phyloP scores from a whole-genome alignment of 2,329 filamentous ascomycete species.

The Aspergillus sp. region DNA sequence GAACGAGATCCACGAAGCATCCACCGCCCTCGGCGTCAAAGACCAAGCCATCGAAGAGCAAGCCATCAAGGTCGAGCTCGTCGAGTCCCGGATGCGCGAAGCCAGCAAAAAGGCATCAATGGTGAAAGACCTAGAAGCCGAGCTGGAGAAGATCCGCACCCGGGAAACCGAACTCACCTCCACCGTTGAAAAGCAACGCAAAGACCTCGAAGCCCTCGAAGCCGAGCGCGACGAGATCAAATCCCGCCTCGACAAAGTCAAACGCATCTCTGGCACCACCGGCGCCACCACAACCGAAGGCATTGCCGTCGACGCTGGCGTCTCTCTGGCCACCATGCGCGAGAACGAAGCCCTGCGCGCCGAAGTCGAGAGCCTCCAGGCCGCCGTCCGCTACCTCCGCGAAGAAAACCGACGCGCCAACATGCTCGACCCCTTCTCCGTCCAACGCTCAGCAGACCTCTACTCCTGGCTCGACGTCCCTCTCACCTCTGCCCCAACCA shows the following conservation, averaged over 20 bases:
- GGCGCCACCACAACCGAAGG: slow-evolving; percentile 41
- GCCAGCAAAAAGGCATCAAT: slow-evolving; percentile 70
- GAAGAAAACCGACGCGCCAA: slow-evolving; percentile 47
- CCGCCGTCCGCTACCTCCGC: slow-evolving; percentile 49
- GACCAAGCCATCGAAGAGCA: slow-evolving; percentile 84
- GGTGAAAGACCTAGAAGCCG: slow-evolving; percentile 46
- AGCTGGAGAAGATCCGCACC: slow-evolving; percentile 42
- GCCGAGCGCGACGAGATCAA: slow-evolving; percentile 45
- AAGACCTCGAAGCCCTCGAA: slow-evolving; percentile 40
- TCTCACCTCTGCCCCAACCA: slow-evolving; percentile 30
- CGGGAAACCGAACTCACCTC: slow-evolving; percentile 36
- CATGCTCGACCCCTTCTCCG: slow-evolving; percentile 44
- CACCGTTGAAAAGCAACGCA: slow-evolving; percentile 38
- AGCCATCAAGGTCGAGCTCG: slow-evolving; percentile 88
- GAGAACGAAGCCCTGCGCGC: slow-evolving; percentile 46
- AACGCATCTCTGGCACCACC: slow-evolving; percentile 42
- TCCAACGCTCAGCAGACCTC: slow-evolving; percentile 42
- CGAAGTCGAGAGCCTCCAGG: slow-evolving; percentile 47
- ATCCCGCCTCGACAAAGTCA: slow-evolving; percentile 45
- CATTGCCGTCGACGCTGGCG: slow-evolving; percentile 39
- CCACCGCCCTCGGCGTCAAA: slow-evolving; percentile 68
- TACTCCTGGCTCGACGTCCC: slow-evolving; percentile 49
- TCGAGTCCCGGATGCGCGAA: slow-evolving; percentile 84
- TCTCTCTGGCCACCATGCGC: slow-evolving; percentile 44
- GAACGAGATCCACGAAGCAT: slow-evolving; percentile 76